Conservation (phyloP, 495 filamentous ascomycete genomes). For the Penicillium tannophilum region DNA sequence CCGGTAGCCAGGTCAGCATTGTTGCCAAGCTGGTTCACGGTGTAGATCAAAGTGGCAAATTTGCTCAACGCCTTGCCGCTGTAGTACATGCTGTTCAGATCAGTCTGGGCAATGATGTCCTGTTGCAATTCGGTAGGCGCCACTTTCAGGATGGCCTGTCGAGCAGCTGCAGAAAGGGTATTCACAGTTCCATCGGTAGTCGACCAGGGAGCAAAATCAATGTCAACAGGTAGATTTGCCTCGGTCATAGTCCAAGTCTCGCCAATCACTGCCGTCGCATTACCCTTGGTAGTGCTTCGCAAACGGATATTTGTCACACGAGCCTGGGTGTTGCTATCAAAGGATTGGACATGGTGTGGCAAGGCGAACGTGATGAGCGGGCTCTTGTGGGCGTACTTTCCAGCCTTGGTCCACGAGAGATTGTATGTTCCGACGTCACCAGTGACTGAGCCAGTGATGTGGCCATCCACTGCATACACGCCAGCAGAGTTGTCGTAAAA, state of each 20-base stretch:
- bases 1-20: slow-evolving; percentile 59
- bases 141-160: slow-evolving; percentile 56
- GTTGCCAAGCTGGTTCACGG: slow-evolving; percentile 64
- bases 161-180: slow-evolving; percentile 53
- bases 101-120: slow-evolving; percentile 67
- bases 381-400: slow-evolving; percentile 46
- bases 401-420: slow-evolving; percentile 69
- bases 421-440: slow-evolving; percentile 68
- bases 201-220: slow-evolving; percentile 78
- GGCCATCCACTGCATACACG: slow-evolving; percentile 65
- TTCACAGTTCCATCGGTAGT: slow-evolving; percentile 51
- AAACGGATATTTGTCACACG: slow-evolving; percentile 63
- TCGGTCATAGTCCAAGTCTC: slow-evolving; percentile 84
- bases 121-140: slow-evolving; percentile 69
- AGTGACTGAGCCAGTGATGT: slow-evolving; percentile 62
- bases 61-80: slow-evolving; percentile 91
- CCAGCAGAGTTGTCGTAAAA: slow-evolving; percentile 76
- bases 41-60: slow-evolving; percentile 74
- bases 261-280: slow-evolving; percentile 69
- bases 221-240: slow-evolving; percentile 64
- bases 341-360: slow-evolving; percentile 80
- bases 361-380: slow-evolving; percentile 83
- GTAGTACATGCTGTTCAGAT: slow-evolving; percentile 92
- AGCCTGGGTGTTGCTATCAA: slow-evolving; percentile 59
- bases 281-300: slow-evolving; percentile 85